Evolutionary conservation across 2,329 filamentous ascomycete genomes (phyloP).

Genomic region (Botrytis paeoniae): DNA sequence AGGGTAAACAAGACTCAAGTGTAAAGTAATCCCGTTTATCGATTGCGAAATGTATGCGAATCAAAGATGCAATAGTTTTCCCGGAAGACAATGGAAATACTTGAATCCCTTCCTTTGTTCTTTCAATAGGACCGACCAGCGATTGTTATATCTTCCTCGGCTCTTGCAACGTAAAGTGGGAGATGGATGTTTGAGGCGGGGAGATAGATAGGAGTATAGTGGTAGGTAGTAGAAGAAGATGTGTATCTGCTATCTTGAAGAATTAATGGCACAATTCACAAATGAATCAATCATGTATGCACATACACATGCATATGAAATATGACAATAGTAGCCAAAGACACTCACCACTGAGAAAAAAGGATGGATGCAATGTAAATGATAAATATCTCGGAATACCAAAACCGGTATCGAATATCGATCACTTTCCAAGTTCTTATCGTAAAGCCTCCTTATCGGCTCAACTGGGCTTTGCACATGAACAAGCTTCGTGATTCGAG

Average conservation of each 20-base stretch:
- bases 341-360: neutral
- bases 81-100: conserved; percentile 1
- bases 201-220: neutral
- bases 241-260: neutral
- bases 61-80: conserved; percentile 3
- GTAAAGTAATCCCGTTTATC: neutral
- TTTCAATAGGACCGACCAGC: neutral
- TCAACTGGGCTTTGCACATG: conserved; percentile 4
- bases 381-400: neutral
- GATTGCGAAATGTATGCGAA: neutral
- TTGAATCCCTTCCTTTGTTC: conserved; percentile 1
- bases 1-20: neutral
- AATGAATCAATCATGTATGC: neutral
- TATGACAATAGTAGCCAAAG: neutral
- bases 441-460: conserved; percentile 10
- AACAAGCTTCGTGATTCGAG: conserved; percentile 8
- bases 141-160: conserved; percentile 5
- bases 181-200: neutral
- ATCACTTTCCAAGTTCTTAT: conserved; percentile 3
- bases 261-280: neutral
- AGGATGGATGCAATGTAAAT: neutral
- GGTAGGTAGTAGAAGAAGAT: neutral
- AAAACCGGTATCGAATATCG: neutral
- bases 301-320: neutral
- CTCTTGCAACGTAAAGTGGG: neutral